Percentiles rank a stretch among this genome's conserved stretches.
Conservation (phyloP, 129 eudicot genomes). For the Lonicera japonica region DNA sequence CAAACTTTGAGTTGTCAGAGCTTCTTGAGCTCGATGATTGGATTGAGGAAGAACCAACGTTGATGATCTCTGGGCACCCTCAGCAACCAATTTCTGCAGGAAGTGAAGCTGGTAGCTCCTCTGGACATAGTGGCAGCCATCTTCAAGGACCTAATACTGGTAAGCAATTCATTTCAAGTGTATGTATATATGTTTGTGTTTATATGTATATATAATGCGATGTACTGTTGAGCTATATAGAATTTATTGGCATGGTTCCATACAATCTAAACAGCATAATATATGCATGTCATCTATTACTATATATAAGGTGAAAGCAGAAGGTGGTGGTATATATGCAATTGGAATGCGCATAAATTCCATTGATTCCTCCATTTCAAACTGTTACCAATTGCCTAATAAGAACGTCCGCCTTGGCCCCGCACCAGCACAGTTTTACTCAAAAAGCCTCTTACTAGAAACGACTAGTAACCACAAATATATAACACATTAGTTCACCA, state of each 20-base stretch:
- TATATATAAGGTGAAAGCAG: neutral
- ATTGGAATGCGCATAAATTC: neutral
- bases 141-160: slow-evolving; percentile 37
- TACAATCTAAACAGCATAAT: neutral
- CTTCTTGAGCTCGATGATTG: slow-evolving; percentile 40
- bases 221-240: neutral
- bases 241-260: neutral
- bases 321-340: neutral
- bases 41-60: slow-evolving; percentile 36
- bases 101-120: slow-evolving; percentile 20
- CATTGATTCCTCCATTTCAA: neutral
- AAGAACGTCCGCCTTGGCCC: no score
- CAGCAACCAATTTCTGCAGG: slow-evolving; percentile 24
- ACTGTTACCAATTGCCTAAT: no score
- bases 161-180: slow-evolving; percentile 42
- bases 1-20: slow-evolving; percentile 40
- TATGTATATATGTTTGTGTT: slow-evolving; percentile 1
- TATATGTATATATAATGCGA: neutral
- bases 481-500: neutral
- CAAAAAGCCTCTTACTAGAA: no score
- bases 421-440: no score
- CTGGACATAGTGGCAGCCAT: slow-evolving; percentile 31
- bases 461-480: no score
- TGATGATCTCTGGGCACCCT: slow-evolving; percentile 31
- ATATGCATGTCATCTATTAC: neutral